Evolutionary conservation across 768 basidiomycete species (phyloP).

Genomic region (Tephrocybe sp.): DNA sequence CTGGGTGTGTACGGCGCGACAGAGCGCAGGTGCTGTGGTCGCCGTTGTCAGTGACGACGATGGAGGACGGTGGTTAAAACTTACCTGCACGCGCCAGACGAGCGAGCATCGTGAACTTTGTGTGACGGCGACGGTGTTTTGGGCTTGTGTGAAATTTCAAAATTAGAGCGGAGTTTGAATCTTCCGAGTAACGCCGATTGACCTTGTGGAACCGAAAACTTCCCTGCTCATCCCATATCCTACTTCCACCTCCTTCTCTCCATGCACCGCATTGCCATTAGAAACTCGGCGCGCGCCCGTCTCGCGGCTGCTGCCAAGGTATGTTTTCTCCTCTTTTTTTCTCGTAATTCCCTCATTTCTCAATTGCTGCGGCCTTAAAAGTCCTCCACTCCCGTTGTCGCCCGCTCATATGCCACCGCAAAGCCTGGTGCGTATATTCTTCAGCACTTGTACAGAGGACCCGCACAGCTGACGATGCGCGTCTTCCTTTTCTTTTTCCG

Average conservation of each 20-base stretch:
- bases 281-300: conserved; percentile 80
- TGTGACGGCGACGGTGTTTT: conserved; percentile 7
- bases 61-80: conserved; percentile 11
- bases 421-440: conserved; percentile 78
- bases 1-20: conserved; percentile 25
- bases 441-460: conserved; percentile 2
- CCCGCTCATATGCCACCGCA: conserved; percentile 95
- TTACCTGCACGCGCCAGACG: conserved; percentile 31
- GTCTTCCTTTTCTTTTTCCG: conserved; percentile 20
- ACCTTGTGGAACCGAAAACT: conserved; percentile 40
- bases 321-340: conserved; percentile 24
- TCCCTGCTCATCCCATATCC: conserved; percentile 42
- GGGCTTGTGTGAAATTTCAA: conserved; percentile 21
- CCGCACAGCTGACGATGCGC: conserved; percentile 23
- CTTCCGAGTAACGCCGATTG: conserved; percentile 51
- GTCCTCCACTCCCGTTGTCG: conserved; percentile 50
- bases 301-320: conserved; percentile 72
- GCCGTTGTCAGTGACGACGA: conserved; percentile 1
- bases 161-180: conserved; percentile 41
- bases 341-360: conserved; percentile 15
- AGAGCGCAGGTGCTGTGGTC: conserved; percentile 13
- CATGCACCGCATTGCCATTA: conserved; percentile 85
- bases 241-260: conserved; percentile 49
- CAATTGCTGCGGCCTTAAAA: conserved; percentile 27
- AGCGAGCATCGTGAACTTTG: conserved; percentile 27